Evolutionary conservation across 441 rosid genomes (phyloP).

Genomic region (Gossypium davidsonii): DNA sequence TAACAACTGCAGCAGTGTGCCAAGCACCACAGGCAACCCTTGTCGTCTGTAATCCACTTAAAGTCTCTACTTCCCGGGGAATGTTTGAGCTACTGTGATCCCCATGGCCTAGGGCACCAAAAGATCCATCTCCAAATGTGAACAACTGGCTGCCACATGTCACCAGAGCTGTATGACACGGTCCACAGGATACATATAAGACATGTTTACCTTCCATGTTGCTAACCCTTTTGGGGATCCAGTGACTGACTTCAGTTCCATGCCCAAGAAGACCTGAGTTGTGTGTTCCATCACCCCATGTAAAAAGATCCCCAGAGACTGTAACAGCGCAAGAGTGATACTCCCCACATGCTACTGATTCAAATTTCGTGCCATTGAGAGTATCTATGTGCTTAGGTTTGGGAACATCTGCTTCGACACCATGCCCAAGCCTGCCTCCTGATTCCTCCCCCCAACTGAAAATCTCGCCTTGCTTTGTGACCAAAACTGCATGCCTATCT

Average conservation of each 20-base stretch:
- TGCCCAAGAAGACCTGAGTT: conserved; percentile 71
- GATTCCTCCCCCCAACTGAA: conserved; percentile 84
- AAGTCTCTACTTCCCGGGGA: conserved; percentile 70
- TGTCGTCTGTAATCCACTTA: conserved; percentile 48
- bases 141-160: conserved; percentile 71
- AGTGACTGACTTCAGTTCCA: conserved; percentile 69
- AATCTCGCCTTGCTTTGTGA: conserved; percentile 76
- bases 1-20: conserved; percentile 92
- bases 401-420: conserved; percentile 50
- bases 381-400: conserved; percentile 58
- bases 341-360: conserved; percentile 75
- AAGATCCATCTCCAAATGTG: conserved; percentile 89
- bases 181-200: conserved; percentile 68
- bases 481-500: conserved; percentile 65
- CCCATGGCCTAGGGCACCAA: conserved; percentile 87
- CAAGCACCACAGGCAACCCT: conserved; percentile 86
- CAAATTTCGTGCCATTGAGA: conserved; percentile 50
- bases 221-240: conserved; percentile 71
- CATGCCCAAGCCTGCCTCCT: conserved; percentile 92
- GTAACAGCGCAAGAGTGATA: conserved; percentile 79
- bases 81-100: conserved; percentile 43
- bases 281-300: conserved; percentile 84
- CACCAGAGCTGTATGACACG: conserved; percentile 85
- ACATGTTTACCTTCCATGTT: conserved; percentile 64
- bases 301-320: conserved; percentile 72